Base-by-base conservation (phyloP, 2,329 filamentous ascomycete genomes). In the Diaporthe australafricana region DNA sequence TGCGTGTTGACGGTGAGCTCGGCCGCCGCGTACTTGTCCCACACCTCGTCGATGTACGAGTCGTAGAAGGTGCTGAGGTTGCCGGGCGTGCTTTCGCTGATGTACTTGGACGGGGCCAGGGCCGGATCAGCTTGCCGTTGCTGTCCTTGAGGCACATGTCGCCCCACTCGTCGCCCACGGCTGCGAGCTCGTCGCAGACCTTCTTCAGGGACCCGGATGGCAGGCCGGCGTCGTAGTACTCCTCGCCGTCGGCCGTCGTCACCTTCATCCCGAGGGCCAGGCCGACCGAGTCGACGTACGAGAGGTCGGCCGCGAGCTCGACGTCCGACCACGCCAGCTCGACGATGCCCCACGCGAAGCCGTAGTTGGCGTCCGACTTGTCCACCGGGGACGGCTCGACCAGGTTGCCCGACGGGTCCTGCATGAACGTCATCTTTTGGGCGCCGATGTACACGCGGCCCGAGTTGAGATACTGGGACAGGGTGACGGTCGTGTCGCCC, bases 321-420 rank as follows among this genome's bases (percentile, higher is more conserved):
- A 80, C 75, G 0, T 75, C 57, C n/a, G 79, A 84, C 75, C 83
- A 83, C 2, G 85, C 85, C 35, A 88, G 78, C 75, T 88, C 86
- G 22, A 86, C 80, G 68, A 87, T 88, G 0, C 85, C 86, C 85
- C 86, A 88, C 76, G 84, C 83, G 47, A 85, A 76, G 2, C 77
- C 80, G 0, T 83, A 78, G 35, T 91, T 91, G 11, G 84, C 82
- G 73, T 91, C 89, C 5, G 84, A 84, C 0, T 86, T 84, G 77
- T 93, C 93, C 11, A 89, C 86, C n/a, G 91, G 88, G 3, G 89
- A 91, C 1, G 91, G 91, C 78, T 92, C 91, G 56, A 93, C 90
- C 5, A 93, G 84, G 0, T 88, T 89, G 0, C 90, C 89, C 2
- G 89, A 89, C 0, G 89, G 89, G 76, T 93, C 93, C 38, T 92